Evolutionary conservation across 768 basidiomycete genomes (phyloP).

Genomic region (Xerocomellus chrysenteron): DNA sequence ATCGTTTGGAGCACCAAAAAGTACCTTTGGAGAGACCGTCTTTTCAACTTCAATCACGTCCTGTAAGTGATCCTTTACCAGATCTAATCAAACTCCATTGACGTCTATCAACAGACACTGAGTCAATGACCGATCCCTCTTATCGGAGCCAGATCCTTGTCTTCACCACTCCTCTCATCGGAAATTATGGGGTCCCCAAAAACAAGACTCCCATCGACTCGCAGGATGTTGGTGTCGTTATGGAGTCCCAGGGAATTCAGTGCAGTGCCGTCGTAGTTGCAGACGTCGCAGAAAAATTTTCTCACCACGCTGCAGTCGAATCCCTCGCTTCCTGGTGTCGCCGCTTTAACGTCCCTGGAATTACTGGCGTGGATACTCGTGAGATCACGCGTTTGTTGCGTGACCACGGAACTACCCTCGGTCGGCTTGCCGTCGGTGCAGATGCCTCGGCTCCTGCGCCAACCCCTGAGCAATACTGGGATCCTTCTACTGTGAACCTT

Average conservation of each 20-base stretch:
- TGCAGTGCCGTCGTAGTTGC: slow-evolving; percentile 92
- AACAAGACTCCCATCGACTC: slow-evolving; percentile 73
- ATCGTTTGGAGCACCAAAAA: slow-evolving; percentile 85
- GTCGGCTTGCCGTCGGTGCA: slow-evolving; percentile 79
- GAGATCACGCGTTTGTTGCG: slow-evolving; percentile 92
- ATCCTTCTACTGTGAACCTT: slow-evolving; percentile 88
- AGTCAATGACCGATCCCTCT: slow-evolving; percentile 99
- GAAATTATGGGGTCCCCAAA: slow-evolving; percentile 93
- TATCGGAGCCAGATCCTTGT: slow-evolving; percentile 98
- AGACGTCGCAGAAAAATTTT: slow-evolving; percentile 92
- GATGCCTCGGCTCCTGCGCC: slow-evolving; percentile 66
- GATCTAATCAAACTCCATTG: slow-evolving; percentile 5
- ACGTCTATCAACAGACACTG: slow-evolving; percentile 68
- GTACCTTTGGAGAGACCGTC: slow-evolving; percentile 94
- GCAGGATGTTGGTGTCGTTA: slow-evolving; percentile 79
- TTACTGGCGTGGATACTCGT: slow-evolving; percentile 96
- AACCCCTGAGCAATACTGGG: slow-evolving; percentile 76
- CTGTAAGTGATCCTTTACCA: slow-evolving; percentile 52
- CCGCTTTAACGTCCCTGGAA: slow-evolving; percentile 85
- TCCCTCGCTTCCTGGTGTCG: slow-evolving; percentile 92
- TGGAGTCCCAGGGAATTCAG: slow-evolving; percentile 88
- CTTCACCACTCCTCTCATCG: slow-evolving; percentile 97
- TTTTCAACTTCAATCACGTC: slow-evolving; percentile 99
- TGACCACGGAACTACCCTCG: slow-evolving; percentile 96
- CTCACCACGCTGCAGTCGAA: slow-evolving; percentile 93